phyloP scores from a whole-genome alignment of 805 yeast species.

The Hanseniaspora jakobsenii region DNA sequence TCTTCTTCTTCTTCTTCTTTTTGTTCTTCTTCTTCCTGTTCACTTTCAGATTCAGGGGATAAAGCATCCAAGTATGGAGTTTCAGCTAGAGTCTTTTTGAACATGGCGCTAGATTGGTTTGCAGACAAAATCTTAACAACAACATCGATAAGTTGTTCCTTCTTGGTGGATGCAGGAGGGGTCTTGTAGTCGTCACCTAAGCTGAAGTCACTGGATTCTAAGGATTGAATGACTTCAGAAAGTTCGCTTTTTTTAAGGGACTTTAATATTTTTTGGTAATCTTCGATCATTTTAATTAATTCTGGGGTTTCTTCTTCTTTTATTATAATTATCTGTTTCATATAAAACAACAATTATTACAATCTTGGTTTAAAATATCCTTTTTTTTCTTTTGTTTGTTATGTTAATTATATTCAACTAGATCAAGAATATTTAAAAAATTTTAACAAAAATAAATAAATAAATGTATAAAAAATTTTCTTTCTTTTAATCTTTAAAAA shows the following conservation, averaged over 20 bases:
- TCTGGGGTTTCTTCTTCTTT: slow-evolving; percentile 14
- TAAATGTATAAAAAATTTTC: no score
- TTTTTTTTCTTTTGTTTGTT: background rate
- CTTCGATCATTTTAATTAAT: slow-evolving; percentile 8
- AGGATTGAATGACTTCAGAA: slow-evolving; percentile 2
- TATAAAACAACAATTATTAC: background rate
- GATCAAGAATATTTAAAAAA: no score
- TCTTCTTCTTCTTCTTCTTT: slow-evolving; percentile 1
- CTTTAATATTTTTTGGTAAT: slow-evolving; percentile 8
- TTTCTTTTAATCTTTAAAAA: no score
- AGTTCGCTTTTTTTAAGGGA: slow-evolving; percentile 10
- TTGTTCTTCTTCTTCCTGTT: background rate
- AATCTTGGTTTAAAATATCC: background rate
- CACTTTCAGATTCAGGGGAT: background rate
- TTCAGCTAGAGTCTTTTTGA: slow-evolving; percentile 2
- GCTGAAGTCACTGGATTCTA: background rate
- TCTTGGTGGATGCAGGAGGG: slow-evolving; percentile 7
- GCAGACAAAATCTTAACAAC: slow-evolving; percentile 2
- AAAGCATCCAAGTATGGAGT: slow-evolving; percentile 12
- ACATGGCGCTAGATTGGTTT: background rate
- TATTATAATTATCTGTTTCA: slow-evolving; percentile 14
- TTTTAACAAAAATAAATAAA: no score
- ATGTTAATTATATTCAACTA: no score
- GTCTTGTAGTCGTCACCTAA: slow-evolving; percentile 12
- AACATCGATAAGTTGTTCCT: slow-evolving; percentile 8